A percentile compares a stretch with the other conserved stretches of the same genome.
These are phyloP conservation scores for Hirschioporus abietinus DNA, from an alignment of 768 basidiomycete genomes.

Conservation along the genomic window DNA sequence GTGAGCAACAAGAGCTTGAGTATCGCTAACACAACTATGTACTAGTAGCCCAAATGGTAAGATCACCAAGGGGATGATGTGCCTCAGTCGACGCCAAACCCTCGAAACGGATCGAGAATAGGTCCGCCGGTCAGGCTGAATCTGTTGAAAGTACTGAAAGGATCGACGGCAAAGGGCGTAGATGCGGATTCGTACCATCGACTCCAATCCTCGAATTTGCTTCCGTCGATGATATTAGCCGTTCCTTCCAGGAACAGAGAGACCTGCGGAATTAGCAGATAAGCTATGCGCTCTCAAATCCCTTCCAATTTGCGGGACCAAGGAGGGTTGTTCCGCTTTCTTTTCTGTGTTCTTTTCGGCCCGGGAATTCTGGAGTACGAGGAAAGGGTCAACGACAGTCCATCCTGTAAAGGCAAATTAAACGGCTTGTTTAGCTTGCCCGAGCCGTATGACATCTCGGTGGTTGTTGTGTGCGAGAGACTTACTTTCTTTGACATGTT, in stretches of 20 bases:
- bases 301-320: neutral
- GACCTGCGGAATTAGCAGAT: neutral
- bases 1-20: neutral
- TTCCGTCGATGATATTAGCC: neutral
- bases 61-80: neutral
- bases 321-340: neutral
- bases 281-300: neutral
- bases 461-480: neutral
- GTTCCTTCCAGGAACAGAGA: neutral
- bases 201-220: neutral
- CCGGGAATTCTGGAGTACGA: neutral
- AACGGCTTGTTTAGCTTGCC: neutral
- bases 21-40: neutral
- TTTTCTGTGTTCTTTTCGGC: neutral
- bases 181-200: neutral
- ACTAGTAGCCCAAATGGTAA: neutral
- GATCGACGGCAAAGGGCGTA: neutral
- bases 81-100: neutral
- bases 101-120: neutral
- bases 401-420: neutral
- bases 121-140: neutral
- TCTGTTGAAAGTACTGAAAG: neutral
- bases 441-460: neutral
- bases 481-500: neutral
- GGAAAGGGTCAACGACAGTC: neutral